Percentiles rank a stretch among this genome's conserved stretches.
These are phyloP conservation scores for Ophiognomonia clavigignenti-juglandacearum DNA, from an alignment of 2,329 filamentous ascomycete genomes.

Conservation along the genomic window DNA sequence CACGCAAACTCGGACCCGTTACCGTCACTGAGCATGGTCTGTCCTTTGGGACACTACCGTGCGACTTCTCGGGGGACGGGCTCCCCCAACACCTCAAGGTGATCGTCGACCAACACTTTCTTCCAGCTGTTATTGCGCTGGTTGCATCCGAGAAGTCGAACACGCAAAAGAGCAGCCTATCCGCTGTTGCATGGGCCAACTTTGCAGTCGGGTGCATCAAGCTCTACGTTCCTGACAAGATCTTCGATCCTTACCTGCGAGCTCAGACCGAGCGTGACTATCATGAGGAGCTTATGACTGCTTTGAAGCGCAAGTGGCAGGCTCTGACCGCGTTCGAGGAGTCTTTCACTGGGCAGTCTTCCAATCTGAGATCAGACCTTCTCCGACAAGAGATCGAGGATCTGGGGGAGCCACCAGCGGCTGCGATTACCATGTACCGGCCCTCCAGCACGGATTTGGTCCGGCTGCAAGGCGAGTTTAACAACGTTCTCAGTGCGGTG, in stretches of 20 bases:
- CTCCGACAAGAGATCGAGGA: conserved; percentile 56
- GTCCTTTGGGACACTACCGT: conserved; percentile 23
- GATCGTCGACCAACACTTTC: conserved; percentile 37
- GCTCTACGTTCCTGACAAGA: conserved; percentile 79
- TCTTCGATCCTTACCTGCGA: conserved; percentile 74
- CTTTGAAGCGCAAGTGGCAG: conserved; percentile 52
- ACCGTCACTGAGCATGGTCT: conserved; percentile 20
- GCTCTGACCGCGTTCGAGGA: conserved; percentile 62
- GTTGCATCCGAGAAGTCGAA: conserved; percentile 27
- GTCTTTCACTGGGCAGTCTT: conserved; percentile 61
- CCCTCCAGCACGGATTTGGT: conserved; percentile 63
- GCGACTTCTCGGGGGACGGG: neutral
- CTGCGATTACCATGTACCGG: conserved; percentile 64
- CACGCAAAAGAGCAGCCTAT: conserved; percentile 26
- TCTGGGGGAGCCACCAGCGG: conserved; percentile 63
- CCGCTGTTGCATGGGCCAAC: conserved; percentile 66
- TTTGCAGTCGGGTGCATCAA: conserved; percentile 70
- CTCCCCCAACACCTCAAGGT: conserved; percentile 30
- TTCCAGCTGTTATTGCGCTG: conserved; percentile 41
- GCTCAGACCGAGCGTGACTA: conserved; percentile 61
- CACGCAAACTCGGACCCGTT: conserved; percentile 16
- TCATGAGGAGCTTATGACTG: conserved; percentile 47
- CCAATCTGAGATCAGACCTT: conserved; percentile 61
- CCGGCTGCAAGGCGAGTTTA: conserved; percentile 77
- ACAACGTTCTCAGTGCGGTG: conserved; percentile 65